These are phyloP conservation scores for Myxozyma mucilagina DNA, from an alignment of 805 yeast genomes.

Conservation along the genomic window DNA sequence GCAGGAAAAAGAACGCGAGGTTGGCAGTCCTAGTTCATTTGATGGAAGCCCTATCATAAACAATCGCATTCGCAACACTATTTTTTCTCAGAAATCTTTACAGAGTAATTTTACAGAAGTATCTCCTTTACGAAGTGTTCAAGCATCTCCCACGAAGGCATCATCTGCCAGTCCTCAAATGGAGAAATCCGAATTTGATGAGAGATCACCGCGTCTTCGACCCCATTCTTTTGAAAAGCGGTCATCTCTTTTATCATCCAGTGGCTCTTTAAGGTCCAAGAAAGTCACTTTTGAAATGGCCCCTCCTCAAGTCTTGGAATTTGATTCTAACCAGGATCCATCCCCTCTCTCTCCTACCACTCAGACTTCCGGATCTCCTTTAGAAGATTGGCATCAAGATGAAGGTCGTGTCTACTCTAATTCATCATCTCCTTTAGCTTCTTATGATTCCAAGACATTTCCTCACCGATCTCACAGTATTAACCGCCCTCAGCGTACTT, in stretches of 20 bases:
- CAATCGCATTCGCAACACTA: constrained; percentile 13
- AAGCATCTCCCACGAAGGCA: constrained; percentile 13
- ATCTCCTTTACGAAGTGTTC: constrained; percentile 2
- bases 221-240: constrained; percentile 15
- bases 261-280: constrained; percentile 22
- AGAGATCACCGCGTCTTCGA: not conserved
- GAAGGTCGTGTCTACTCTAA: not conserved
- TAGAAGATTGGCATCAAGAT: constrained; percentile 7
- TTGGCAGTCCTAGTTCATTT: not conserved
- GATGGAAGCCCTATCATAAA: constrained; percentile 9
- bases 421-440: constrained; percentile 10
- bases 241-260: constrained; percentile 22
- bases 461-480: constrained; percentile 19
- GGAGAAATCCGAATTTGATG: not conserved
- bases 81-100: constrained; percentile 14
- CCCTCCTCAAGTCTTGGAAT: constrained; percentile 29
- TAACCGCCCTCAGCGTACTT: constrained; percentile 14
- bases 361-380: not conserved
- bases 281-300: constrained; percentile 32
- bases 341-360: constrained; percentile 7
- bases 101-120: not conserved
- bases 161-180: not conserved
- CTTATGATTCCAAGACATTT: constrained; percentile 8
- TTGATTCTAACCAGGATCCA: constrained; percentile 17
- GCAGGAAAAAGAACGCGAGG: constrained; percentile 26